Base-by-base conservation (phyloP, 768 basidiomycete genomes). In the Naganishia onofrii region DNA sequence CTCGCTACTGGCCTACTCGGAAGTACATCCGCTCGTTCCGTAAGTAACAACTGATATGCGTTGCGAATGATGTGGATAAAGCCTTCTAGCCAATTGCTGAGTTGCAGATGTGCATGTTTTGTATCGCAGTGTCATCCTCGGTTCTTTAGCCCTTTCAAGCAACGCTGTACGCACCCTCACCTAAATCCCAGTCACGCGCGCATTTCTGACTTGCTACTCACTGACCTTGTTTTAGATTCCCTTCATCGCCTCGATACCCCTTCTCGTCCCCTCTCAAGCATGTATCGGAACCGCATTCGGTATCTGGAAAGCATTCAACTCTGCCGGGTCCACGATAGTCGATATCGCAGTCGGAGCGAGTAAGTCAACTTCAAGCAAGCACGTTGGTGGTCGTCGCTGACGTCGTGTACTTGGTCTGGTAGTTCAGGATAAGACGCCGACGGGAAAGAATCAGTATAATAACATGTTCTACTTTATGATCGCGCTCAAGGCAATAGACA, bases 231-330 rank as follows among this genome's bases (percentile, higher is more conserved):
- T n/a, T 17, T 15, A 68, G 67, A 70, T 81, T 29, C 73, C 77
- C 0, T 79, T 78, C 69, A 75, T 76, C 63, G 76, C 75, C 7
- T 75, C 71, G 4, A 79, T 81, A 57, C 79, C 78, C 5, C 66
- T 79, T 1, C 38, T 79, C 46, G 71, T 78, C 0, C 75, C 75
- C 1, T 72, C 77, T 46, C 74, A 76, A 54, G 58, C 67, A 10
- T 70, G 76, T n/a, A 68, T 79, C 19, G 78, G 78, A 12, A 79
- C 78, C 0, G 78, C 78, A 1, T 77, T 75, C 48, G 78, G 78
- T 0, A 72, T 79, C 2, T 79, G 78, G 78, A 79, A 77, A 65
- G 73, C 77, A 15, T 79, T 79, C 67, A 67, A 64, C 46, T 77
- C 77, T 42, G 73, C 64, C 2, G 76, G 76, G 23, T 72, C 73